These are phyloP conservation scores for Trichoderma sp. DNA, from an alignment of 2,329 filamentous ascomycete genomes.

Conservation along the genomic window DNA sequence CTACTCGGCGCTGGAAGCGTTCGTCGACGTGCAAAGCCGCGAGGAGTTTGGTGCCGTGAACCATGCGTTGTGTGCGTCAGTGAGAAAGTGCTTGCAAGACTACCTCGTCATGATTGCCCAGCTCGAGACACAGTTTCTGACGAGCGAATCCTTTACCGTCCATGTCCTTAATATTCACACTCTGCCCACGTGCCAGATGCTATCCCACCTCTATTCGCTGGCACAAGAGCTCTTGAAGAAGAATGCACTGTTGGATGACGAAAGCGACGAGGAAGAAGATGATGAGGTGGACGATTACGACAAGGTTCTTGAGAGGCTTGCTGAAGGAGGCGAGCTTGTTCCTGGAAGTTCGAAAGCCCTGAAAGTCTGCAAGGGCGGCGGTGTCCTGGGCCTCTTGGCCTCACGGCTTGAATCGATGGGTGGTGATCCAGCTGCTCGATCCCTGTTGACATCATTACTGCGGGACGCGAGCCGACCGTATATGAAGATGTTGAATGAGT, in stretches of 20 bases:
- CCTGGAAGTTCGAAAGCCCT: constrained; percentile 79
- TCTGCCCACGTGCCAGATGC: constrained; percentile 85
- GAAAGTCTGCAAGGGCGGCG: constrained; percentile 95
- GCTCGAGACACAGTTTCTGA: constrained; percentile 88
- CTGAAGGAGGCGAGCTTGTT: constrained; percentile 80
- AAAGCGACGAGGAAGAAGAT: constrained; percentile 70
- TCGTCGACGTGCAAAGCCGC: constrained; percentile 90
- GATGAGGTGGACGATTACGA: constrained; percentile 81
- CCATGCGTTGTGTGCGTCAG: constrained; percentile 92
- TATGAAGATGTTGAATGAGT: constrained; percentile 98
- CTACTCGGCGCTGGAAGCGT: constrained; percentile 86
- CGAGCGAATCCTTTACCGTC: constrained; percentile 84
- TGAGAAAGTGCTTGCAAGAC: constrained; percentile 87
- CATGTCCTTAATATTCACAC: constrained; percentile 93
- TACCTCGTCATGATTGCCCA: constrained; percentile 92
- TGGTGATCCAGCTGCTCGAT: constrained; percentile 85
- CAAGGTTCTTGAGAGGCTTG: constrained; percentile 86
- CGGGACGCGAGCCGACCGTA: constrained; percentile 91
- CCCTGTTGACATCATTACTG: constrained; percentile 77
- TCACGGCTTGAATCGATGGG: constrained; percentile 85
- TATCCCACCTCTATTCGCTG: constrained; percentile 85
- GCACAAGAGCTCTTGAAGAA: constrained; percentile 85
- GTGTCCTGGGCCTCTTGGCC: constrained; percentile 86
- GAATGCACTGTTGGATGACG: constrained; percentile 84
- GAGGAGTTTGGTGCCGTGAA: constrained; percentile 94